Percentiles rank a stretch among this genome's conserved stretches.
Conservation (phyloP, 768 basidiomycete genomes). For the Mycena polygramma region DNA sequence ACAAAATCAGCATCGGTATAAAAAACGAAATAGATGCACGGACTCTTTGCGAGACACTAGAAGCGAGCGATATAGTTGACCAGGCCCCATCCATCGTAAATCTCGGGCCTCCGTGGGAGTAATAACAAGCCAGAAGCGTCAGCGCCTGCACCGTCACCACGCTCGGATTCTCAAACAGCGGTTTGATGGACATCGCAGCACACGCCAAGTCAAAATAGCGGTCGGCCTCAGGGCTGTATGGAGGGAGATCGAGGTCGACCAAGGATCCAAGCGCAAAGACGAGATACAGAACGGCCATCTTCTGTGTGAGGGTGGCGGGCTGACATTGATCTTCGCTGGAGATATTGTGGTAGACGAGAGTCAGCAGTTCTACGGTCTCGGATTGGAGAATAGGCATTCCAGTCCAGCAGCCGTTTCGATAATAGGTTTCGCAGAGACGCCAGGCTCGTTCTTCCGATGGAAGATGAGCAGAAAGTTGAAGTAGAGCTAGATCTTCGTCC, state of each 20-base stretch:
- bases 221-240: conserved; percentile 55
- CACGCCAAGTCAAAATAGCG: conserved; percentile 59
- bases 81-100: conserved; percentile 51
- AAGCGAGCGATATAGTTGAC: conserved; percentile 48
- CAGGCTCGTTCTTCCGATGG: conserved; percentile 54
- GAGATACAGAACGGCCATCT: conserved; percentile 39
- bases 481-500: conserved; percentile 39
- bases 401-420: conserved; percentile 57
- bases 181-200: conserved; percentile 53
- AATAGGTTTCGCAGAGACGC: conserved; percentile 58
- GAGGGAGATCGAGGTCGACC: conserved; percentile 43
- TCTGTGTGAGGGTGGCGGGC: conserved; percentile 14
- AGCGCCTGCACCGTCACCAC: conserved; percentile 56
- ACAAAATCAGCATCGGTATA: neutral
- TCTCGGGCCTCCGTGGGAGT: conserved; percentile 50
- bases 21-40: conserved; percentile 20
- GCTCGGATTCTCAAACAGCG: conserved; percentile 54
- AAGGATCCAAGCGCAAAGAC: conserved; percentile 39
- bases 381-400: conserved; percentile 60
- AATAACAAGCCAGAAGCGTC: conserved; percentile 50
- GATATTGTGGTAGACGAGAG: conserved; percentile 16
- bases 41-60: conserved; percentile 50
- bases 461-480: conserved; percentile 43
- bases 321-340: neutral
- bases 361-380: conserved; percentile 56